A percentile compares a stretch with the other conserved stretches of the same genome.
These are phyloP conservation scores for Dictyostelium discoideum DNA, from an alignment of 78 protist species.

Conservation along the genomic window dicty_2.7 NC_007090.3:2430001-2430500, in stretches of 20 bases:
- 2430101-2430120: background rate
- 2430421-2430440: background rate
- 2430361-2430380: constrained; percentile 36
- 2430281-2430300: background rate
- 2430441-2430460: background rate
- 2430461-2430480: no score
- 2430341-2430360: background rate
- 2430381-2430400: constrained; percentile 8
- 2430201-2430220: background rate
- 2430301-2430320: background rate
- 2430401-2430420: constrained; percentile 50
- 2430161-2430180: background rate
- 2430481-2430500: no score
- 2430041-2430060: background rate
- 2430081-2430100: background rate
- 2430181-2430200: background rate
- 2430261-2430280: background rate
- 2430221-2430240: background rate
- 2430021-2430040: background rate
- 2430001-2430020: no score
- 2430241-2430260: background rate
- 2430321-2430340: background rate
- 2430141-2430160: background rate
- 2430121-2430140: background rate
- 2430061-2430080: background rate